These are phyloP conservation scores for Chlamydomonas asymmetrica DNA, from an alignment of 139 green algal genomes.

Conservation along the genomic window DNA sequence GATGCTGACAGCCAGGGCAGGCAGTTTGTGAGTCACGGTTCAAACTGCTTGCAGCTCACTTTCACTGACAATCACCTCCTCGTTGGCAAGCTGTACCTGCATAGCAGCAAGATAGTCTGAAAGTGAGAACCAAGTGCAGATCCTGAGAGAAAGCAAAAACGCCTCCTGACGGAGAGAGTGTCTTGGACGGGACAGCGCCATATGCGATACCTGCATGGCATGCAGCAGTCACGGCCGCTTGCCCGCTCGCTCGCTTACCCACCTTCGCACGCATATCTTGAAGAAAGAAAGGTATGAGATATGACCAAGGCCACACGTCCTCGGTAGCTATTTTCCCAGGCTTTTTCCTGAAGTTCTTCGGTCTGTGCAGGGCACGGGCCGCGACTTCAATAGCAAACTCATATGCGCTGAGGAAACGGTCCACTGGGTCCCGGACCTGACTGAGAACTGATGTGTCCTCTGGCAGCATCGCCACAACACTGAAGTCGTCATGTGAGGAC, in stretches of 20 bases:
- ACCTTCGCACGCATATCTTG: constrained; percentile 51
- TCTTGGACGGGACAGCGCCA: too few species aligned
- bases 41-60: too few species aligned
- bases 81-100: too few species aligned
- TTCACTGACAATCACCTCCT: too few species aligned
- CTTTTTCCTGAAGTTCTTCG: constrained; percentile 30
- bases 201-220: neutral
- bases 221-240: too few species aligned
- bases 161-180: too few species aligned
- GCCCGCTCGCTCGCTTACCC: neutral
- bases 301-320: constrained; percentile 92
- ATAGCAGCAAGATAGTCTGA: too few species aligned
- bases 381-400: constrained; percentile 78
- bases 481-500: constrained; percentile 89
- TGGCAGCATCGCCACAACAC: constrained; percentile 64
- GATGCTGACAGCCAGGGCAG: too few species aligned
- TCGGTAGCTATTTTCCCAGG: constrained; percentile 64
- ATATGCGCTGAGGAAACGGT: constrained; percentile 84
- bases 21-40: too few species aligned
- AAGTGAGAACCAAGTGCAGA: too few species aligned
- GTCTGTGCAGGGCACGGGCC: constrained; percentile 29
- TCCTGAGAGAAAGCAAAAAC: too few species aligned
- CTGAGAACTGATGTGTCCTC: constrained; percentile 55
- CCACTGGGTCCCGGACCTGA: constrained; percentile 77
- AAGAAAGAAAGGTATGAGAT: constrained; percentile 78